Conservation (phyloP, 192 early-diverging fungal species). For the Gigaspora rosea region DNA sequence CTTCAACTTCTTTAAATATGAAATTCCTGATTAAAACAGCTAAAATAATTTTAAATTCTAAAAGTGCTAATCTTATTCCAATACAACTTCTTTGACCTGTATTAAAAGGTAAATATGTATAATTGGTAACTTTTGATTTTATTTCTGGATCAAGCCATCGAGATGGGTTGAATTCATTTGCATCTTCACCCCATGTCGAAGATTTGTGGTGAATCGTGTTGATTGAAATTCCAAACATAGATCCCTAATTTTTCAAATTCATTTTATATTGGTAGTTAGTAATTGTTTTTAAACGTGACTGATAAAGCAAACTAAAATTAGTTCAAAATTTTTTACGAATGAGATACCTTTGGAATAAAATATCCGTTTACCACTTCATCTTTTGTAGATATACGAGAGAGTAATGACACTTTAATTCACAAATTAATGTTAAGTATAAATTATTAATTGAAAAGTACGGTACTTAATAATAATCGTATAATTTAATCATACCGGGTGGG, state of each 20-base stretch:
- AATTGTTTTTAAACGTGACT: not conserved
- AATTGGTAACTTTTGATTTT: slow-evolving; percentile 33
- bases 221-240: slow-evolving; percentile 42
- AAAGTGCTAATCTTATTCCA: slow-evolving; percentile 54
- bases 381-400: slow-evolving; percentile 37
- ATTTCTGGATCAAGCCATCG: slow-evolving; percentile 51
- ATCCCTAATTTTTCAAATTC: slow-evolving; percentile 8
- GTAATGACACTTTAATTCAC: slow-evolving; percentile 38
- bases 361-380: slow-evolving; percentile 45
- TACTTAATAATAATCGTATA: not conserved
- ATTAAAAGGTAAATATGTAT: slow-evolving; percentile 47
- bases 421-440: not conserved
- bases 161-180: slow-evolving; percentile 52
- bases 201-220: slow-evolving; percentile 44
- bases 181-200: slow-evolving; percentile 51
- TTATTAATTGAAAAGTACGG: not conserved
- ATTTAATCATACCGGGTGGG: slow-evolving; percentile 38
- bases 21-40: slow-evolving; percentile 14
- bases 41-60: slow-evolving; percentile 58
- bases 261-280: not conserved
- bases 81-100: slow-evolving; percentile 60
- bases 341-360: slow-evolving; percentile 50
- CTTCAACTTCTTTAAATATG: not conserved
- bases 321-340: not conserved
- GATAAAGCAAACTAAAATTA: not conserved